Evolutionary conservation across 148 eudicot species (phyloP), one percentile per base, ranked within the genome.

Genomic region (Vaccinium darrowii): DNA sequence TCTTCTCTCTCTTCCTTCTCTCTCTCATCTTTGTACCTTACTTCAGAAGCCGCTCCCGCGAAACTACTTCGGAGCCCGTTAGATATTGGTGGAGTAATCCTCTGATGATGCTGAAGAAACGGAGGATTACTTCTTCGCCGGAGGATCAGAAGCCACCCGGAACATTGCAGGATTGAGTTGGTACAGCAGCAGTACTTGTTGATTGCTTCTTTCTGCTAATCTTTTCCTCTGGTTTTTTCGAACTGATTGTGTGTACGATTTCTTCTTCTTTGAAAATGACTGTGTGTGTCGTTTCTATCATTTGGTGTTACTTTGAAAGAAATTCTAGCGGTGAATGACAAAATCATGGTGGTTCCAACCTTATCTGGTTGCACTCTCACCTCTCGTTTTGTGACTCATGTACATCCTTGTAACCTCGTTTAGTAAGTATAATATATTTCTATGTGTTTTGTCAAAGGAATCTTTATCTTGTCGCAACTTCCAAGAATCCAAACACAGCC

Each of bases 1-100:
- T 69, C 25, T 82, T 82, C 84, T 67, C 62, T 43, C 47, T 82
- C 84, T 9, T 82, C 60, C 33, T 82, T 67, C 25, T 82, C 58
- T 51, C 47, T 27, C 10, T 82, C 47, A 49, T 82, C 49, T 5
- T 69, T 18, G 47, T 82, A 18, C 60, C 77, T 50, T 27, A 16
- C 58, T 47, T 82, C 77, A 63, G 75, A 47, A 27, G 80, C 39
- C 80, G 57, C 56, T 16, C 33, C 54, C 9, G 7, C 4, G 30
- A 19, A 50, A 25, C 7, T n/a, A 14, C 0, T 9, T 25, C 36
- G 0, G 80, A 78, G 14, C 79, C 52, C 9, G 79, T 76, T 49
- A 21, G 79, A 10, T 13, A 27, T 27, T 27, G 60, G 80, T 78
- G 80, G 63, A 27, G 43, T 2, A 27, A 15, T 53, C 81, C 62